Evolutionary conservation across 2,329 filamentous ascomycete species (phyloP).

Genomic region (Apiospora malaysiana): DNA sequence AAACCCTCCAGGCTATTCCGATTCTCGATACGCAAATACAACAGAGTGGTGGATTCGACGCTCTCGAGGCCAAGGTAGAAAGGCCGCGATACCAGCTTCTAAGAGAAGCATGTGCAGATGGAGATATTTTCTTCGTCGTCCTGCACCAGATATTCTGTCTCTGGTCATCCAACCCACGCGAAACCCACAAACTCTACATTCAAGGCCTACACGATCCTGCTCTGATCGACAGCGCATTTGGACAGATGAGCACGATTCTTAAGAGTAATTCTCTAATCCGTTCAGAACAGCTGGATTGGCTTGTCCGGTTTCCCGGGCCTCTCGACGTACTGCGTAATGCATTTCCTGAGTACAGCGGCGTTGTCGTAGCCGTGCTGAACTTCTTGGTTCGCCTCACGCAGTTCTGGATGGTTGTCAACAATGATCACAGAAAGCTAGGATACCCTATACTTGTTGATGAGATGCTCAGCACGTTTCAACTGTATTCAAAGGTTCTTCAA

Average conservation of each 20-base stretch:
- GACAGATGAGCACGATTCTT: constrained; percentile 43
- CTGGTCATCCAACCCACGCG: constrained; percentile 49
- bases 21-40: constrained; percentile 27
- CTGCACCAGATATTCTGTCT: constrained; percentile 71
- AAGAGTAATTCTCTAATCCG: constrained; percentile 44
- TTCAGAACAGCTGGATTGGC: constrained; percentile 38
- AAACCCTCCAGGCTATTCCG: constrained; percentile 25
- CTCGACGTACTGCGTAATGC: constrained; percentile 27
- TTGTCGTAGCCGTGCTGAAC: constrained; percentile 44
- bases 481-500: constrained; percentile 59
- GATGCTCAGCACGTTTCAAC: constrained; percentile 51
- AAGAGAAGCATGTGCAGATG: constrained; percentile 55
- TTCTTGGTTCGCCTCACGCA: constrained; percentile 52
- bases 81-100: constrained; percentile 60
- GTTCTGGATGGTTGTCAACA: constrained; percentile 46
- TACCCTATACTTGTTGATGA: constrained; percentile 65
- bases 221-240: constrained; percentile 42
- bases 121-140: constrained; percentile 68
- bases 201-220: constrained; percentile 32
- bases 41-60: constrained; percentile 27
- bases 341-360: constrained; percentile 28
- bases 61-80: constrained; percentile 44
- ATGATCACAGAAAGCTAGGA: constrained; percentile 42
- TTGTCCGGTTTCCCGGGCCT: constrained; percentile 44
- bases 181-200: constrained; percentile 45